Evolutionary conservation across 257 asterid genomes (phyloP).

Genomic region (Nicotiana sylvestris): DNA sequence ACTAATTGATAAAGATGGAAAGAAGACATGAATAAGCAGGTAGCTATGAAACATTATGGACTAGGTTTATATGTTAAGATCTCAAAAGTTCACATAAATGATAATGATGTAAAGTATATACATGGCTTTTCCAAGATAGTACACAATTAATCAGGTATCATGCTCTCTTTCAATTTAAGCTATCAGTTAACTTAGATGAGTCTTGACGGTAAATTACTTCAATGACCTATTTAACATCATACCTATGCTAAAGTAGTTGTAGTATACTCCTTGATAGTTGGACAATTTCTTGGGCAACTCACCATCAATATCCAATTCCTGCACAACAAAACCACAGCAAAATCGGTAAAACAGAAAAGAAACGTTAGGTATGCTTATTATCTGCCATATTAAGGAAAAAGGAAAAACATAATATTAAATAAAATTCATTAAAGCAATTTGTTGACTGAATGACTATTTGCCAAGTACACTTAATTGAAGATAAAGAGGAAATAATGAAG

Average conservation of each 20-base stretch:
- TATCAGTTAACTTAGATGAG: not conserved
- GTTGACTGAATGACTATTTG: not conserved
- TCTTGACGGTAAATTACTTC: not conserved
- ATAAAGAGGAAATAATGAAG: not conserved
- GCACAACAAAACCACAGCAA: conserved; percentile 10
- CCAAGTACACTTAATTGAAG: not conserved
- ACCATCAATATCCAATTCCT: conserved; percentile 68
- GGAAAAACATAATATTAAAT: not conserved
- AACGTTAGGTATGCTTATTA: not conserved
- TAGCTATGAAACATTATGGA: not conserved
- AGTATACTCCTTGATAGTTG: conserved; percentile 83
- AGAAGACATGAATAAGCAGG: not conserved
- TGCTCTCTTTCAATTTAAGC: not conserved
- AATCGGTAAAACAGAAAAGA: not conserved
- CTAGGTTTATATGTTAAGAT: not conserved
- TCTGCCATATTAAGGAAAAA: not conserved
- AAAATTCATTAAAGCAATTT: not conserved
- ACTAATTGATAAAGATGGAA: conserved; percentile 1
- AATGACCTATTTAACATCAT: not conserved
- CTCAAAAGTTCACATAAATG: not conserved
- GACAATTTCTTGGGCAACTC: conserved; percentile 62
- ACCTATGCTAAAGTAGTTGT: conserved; percentile 98
- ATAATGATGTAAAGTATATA: not conserved
- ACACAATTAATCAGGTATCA: not conserved
- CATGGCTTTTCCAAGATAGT: not conserved